Base-by-base conservation (phyloP, 2,329 filamentous ascomycete species). In the Tothia fuscella region DNA sequence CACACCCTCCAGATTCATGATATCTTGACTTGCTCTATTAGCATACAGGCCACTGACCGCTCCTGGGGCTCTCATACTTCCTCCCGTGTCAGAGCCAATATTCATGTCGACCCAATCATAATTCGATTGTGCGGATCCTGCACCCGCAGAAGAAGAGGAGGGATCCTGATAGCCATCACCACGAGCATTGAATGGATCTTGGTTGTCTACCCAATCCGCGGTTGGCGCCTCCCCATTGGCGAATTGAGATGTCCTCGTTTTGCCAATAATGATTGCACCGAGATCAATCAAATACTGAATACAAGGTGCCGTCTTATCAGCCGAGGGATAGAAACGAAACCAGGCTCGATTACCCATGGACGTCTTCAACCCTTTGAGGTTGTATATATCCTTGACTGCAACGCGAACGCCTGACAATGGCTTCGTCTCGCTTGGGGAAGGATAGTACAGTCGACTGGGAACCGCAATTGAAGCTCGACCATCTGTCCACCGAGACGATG, bases 321-420 rank as follows among this genome's bases (percentile, higher is more conserved):
- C 59, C 3, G 64, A 51, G 1, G 63, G 59, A 42, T 76, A 71
- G 3, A 80, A 55, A 28, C 68, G 58, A 19, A 67, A 68, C 64
- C 71, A 81, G 2, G 75, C 70, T 24, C 72, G 61, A 42, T 76
- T 80, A 0, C 76, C 77, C 21, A 71, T 63, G 1, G 65, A 65
- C 0, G 72, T 78, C 10, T 64, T 65, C 0, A 77, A 55, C 2
- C 78, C 78, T 17, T 67, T 64, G 26, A 80, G 55, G 47, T 76
- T 64, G 50, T 67, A 76, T 36, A 78, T 73, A 48, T 81, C 77
- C 53, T 81, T 82, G 41, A 80, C 64, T 1, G 68, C 76, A 1
- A 80, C 54, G 14, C 77, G 66, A 3, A 78, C 67, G n/a, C 77
- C 76, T 4, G 73, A 70, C 0, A 81, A 61, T 1, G 75, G 76